Percentiles rank a stretch among this genome's conserved stretches.
These are phyloP conservation scores for Aspergillus caelatus DNA, from an alignment of 2,329 filamentous ascomycete genomes.

Conservation along the genomic window DNA sequence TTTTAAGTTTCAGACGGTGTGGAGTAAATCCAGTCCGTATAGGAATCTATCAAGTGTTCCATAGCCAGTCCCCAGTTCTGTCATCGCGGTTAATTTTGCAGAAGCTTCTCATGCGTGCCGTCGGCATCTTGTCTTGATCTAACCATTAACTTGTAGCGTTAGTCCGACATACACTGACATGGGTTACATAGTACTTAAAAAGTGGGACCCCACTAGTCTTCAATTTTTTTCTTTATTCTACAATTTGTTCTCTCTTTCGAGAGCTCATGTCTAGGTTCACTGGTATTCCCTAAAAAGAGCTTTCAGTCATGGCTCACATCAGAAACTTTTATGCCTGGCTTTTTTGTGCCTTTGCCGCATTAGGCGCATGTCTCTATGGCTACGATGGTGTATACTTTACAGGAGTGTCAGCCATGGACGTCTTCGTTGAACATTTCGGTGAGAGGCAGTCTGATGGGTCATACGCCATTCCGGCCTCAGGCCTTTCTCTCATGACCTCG, in stretches of 20 bases:
- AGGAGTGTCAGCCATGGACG: slow-evolving; percentile 4
- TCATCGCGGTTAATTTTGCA: background rate
- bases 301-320: background rate
- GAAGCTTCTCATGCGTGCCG: background rate
- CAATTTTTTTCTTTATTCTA: background rate
- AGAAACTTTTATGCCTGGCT: slow-evolving; percentile 1
- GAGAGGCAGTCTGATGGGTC: background rate
- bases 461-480: background rate
- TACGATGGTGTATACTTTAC: slow-evolving; percentile 2
- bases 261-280: background rate
- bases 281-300: background rate
- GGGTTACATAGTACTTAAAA: background rate
- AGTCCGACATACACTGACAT: background rate
- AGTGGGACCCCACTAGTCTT: background rate
- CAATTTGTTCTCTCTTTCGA: background rate
- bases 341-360: background rate
- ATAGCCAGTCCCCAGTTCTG: background rate
- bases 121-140: background rate
- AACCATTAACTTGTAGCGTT: background rate
- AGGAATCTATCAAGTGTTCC: background rate
- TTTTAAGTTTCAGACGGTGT: background rate
- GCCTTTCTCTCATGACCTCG: background rate
- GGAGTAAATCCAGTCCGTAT: background rate
- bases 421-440: background rate
- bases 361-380: background rate